Percentiles rank a stretch among this genome's conserved stretches.
These are phyloP conservation scores for Pleurotus salmoneostramineus DNA, from an alignment of 768 basidiomycete species.

Conservation along the genomic window DNA sequence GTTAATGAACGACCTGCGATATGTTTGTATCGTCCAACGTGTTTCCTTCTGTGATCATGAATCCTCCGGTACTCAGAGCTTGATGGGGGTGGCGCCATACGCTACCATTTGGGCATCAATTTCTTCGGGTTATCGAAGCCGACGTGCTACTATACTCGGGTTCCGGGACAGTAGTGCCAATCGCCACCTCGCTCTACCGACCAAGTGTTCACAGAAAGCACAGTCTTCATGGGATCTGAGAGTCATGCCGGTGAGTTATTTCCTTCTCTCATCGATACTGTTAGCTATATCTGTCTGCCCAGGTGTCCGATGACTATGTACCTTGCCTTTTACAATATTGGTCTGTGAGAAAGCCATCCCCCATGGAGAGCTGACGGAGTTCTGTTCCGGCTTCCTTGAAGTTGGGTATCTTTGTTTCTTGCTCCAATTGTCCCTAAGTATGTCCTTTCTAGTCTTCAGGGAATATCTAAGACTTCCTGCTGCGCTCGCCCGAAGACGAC, in stretches of 20 bases:
- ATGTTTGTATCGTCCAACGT: neutral
- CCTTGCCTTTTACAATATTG: neutral
- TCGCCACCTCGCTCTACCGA: neutral
- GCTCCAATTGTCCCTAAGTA: neutral
- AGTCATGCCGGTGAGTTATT: neutral
- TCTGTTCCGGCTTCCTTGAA: neutral
- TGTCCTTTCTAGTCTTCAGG: neutral
- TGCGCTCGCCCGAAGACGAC: too few species aligned
- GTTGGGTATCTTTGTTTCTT: neutral
- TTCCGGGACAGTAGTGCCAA: neutral
- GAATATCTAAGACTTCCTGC: neutral
- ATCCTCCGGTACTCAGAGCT: conserved; percentile 1
- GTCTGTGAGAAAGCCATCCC: neutral
- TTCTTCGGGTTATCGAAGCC: neutral
- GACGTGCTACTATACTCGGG: neutral
- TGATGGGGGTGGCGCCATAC: too few species aligned
- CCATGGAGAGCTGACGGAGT: neutral
- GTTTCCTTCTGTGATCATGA: neutral
- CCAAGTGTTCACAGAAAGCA: neutral
- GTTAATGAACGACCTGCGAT: neutral
- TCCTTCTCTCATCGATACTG: neutral
- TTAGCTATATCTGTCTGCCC: neutral
- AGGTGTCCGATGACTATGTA: neutral
- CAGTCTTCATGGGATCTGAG: neutral
- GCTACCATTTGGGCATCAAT: neutral